Evolutionary conservation across 2,329 filamentous ascomycete genomes (phyloP).

Genomic region (Blastomyces silverae): DNA sequence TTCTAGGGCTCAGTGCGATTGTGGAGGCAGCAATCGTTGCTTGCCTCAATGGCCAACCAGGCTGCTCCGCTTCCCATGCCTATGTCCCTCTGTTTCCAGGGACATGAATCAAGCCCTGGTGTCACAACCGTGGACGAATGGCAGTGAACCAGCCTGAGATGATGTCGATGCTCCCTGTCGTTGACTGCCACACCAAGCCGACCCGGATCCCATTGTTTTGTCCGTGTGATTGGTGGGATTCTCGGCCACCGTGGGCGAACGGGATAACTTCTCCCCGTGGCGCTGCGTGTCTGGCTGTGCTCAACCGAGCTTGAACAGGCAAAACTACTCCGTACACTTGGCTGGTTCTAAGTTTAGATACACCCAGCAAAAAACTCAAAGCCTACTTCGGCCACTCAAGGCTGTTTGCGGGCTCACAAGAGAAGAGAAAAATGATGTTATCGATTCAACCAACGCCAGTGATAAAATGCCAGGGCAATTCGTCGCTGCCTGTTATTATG

Average conservation of each 20-base stretch:
- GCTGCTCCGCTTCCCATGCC: neutral
- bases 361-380: neutral
- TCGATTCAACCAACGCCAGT: neutral
- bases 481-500: neutral
- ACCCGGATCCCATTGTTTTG: neutral
- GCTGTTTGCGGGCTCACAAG: neutral
- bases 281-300: neutral
- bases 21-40: neutral
- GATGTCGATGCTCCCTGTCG: neutral
- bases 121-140: neutral
- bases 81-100: neutral
- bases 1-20: neutral
- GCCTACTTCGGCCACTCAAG: neutral
- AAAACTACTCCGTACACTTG: neutral
- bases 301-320: neutral
- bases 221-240: neutral
- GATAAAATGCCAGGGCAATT: neutral
- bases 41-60: neutral
- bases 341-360: slow-evolving; percentile 8
- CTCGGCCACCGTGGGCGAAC: neutral
- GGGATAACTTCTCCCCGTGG: neutral
- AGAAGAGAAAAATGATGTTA: neutral
- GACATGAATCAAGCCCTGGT: neutral
- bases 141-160: neutral
- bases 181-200: neutral